Evolutionary conservation across 2,329 filamentous ascomycete species (phyloP).

Genomic region (Bipolaris sorokiniana): DNA sequence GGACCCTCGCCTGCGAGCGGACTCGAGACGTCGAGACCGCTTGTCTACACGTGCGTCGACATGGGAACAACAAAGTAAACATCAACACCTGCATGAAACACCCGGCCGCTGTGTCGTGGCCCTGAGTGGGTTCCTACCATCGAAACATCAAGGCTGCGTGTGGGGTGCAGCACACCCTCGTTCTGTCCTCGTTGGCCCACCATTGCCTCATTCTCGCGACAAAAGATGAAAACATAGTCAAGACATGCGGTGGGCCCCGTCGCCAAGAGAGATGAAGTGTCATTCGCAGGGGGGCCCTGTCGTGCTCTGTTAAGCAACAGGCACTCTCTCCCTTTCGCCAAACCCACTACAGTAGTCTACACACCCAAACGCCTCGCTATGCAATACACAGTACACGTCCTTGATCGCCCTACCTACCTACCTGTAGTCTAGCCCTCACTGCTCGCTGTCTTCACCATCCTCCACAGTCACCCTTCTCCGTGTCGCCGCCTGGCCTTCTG

Average conservation of each 20-base stretch:
- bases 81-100: conserved; percentile 14
- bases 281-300: conserved; percentile 17
- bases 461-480: conserved; percentile 42
- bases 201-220: conserved; percentile 5
- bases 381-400: conserved; percentile 26
- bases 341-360: conserved; percentile 2
- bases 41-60: conserved; percentile 20
- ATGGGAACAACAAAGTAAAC: conserved; percentile 12
- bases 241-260: conserved; percentile 14
- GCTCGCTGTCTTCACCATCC: conserved; percentile 39
- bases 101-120: conserved; percentile 19
- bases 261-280: conserved; percentile 15
- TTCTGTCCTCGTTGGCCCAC: conserved; percentile 18
- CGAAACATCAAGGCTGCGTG: conserved; percentile 4
- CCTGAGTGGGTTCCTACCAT: conserved; percentile 11
- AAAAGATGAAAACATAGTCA: conserved; percentile 2
- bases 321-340: conserved; percentile 1
- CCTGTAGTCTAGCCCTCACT: conserved; percentile 12
- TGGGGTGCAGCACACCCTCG: conserved; percentile 6
- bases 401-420: no score
- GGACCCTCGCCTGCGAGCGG: conserved; percentile 20
- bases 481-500: conserved; percentile 29
- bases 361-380: conserved; percentile 48
- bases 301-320: conserved; percentile 1
- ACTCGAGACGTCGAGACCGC: conserved; percentile 11